Conservation (phyloP, 1,139 yeast species). For the Pichia sp. region DNA sequence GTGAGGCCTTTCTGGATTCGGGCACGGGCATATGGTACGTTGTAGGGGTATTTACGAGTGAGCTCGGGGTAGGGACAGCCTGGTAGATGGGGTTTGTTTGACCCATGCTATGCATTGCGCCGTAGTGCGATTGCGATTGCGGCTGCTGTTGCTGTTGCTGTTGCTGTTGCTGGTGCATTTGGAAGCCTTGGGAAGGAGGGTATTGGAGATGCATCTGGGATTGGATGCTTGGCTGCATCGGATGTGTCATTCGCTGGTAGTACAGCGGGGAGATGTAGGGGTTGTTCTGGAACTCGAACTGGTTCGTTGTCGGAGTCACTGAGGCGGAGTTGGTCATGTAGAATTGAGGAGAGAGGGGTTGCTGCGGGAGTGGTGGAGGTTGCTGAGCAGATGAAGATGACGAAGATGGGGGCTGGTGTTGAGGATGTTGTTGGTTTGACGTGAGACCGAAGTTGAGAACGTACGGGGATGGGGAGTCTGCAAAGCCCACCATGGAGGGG, state of each 20-base stretch:
- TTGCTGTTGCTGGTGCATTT: constrained; percentile 11
- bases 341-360: background rate
- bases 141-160: constrained; percentile 6
- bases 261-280: constrained; percentile 13
- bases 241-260: constrained; percentile 7
- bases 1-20: background rate
- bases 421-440: background rate
- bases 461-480: constrained; percentile 7
- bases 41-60: constrained; percentile 1
- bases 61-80: background rate
- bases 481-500: constrained; percentile 14
- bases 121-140: constrained; percentile 2
- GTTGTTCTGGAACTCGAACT: constrained; percentile 10
- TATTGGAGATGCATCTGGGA: background rate
- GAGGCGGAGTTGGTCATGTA: background rate
- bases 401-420: background rate
- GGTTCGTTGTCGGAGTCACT: constrained; percentile 8
- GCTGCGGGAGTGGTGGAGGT: background rate
- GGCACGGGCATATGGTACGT: background rate
- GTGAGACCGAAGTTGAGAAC: constrained; percentile 3
- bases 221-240: constrained; percentile 1
- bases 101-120: background rate
- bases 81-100: background rate
- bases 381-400: background rate
- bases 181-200: background rate